Evolutionary conservation across 106 monocot genomes (phyloP).

Genomic region (Dioscorea dumetorum): DNA sequence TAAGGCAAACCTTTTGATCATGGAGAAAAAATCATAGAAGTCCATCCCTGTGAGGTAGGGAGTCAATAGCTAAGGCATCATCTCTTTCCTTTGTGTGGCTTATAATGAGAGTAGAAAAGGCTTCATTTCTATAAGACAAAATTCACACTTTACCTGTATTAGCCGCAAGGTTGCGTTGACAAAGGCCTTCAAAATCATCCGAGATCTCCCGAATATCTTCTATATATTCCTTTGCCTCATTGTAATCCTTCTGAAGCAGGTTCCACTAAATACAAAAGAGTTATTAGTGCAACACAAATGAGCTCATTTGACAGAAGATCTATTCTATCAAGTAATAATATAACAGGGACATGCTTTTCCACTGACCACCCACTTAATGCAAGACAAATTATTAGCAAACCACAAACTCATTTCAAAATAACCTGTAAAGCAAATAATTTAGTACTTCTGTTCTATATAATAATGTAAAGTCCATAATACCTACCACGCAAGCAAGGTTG

Average conservation of each 20-base stretch:
- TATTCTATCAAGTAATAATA: too few relatives aligned
- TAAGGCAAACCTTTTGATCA: conserved; percentile 58
- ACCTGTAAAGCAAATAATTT: not conserved
- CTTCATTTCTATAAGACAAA: not conserved
- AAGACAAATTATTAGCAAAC: too few relatives aligned
- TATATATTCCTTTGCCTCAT: conserved; percentile 81
- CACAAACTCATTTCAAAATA: too few relatives aligned
- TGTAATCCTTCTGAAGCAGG: conserved; percentile 74
- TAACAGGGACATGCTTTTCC: too few relatives aligned
- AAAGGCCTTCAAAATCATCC: conserved; percentile 94
- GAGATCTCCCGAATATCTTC: conserved; percentile 89
- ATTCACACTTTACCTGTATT: conserved; percentile 62
- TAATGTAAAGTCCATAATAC: conserved; percentile 5
- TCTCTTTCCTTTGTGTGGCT: too few relatives aligned
- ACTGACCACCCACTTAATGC: too few relatives aligned
- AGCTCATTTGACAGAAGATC: too few relatives aligned
- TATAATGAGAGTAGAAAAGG: not conserved
- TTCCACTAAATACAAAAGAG: conserved; percentile 46
- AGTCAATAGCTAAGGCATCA: not conserved
- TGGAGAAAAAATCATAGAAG: conserved; percentile 79
- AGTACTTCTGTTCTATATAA: not conserved
- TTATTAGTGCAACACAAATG: not conserved
- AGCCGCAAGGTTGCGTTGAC: conserved; percentile 95
- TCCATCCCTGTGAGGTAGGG: conserved; percentile 74
- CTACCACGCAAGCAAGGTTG: conserved; percentile 92